Base-by-base conservation (phyloP, 1,139 yeast species). In the Candida freyschussii region DNA sequence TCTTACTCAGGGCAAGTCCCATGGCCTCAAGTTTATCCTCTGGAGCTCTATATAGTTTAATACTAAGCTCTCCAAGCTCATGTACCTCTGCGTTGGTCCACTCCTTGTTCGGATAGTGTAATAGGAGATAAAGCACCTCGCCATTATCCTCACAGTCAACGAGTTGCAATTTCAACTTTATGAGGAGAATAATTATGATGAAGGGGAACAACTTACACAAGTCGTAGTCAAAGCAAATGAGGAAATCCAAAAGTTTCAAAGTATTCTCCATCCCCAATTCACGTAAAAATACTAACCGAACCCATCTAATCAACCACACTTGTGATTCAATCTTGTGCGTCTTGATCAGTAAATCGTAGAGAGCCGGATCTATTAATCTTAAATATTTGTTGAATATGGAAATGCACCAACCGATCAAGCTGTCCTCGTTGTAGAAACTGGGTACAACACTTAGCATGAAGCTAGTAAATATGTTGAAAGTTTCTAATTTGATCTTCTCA, bases 261-360 rank as follows among this genome's bases (percentile, higher is more conserved):
- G 73, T 62, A 22, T 65, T 57, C 4, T 62, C 61, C 29, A 69
- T 53, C 1, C 81, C 81, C 21, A 80, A 49, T 45, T 80, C 89
- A 37, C 89, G 57, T 10, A 75, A 53, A 21, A 79, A 60, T 2
- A 79, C 40, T 26, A 80, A 56, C 31, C 87, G 59, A 13, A 76
- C 69, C 65, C 78, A 80, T 35, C 87, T 56, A 18, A 80, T 74
- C 14, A 78, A 60, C 87, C 87, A 80, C 21, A 80, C 62, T 37
- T 78, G 75, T 7, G 80, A 68, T 38, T 77, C 82, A 5, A 77
- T 55, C 35, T 63, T 65, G 36, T 76, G 60, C 44, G 69, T 76
- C 48, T 68, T 72, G 60, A 69, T 65, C 41, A 70, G 57, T 36
- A 68, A 53, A 37, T 53, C 52, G 35, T 59, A 63, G 4, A 63